phyloP scores from a whole-genome alignment of 2,329 filamentous ascomycete genomes.

The Alternaria triticina region DNA sequence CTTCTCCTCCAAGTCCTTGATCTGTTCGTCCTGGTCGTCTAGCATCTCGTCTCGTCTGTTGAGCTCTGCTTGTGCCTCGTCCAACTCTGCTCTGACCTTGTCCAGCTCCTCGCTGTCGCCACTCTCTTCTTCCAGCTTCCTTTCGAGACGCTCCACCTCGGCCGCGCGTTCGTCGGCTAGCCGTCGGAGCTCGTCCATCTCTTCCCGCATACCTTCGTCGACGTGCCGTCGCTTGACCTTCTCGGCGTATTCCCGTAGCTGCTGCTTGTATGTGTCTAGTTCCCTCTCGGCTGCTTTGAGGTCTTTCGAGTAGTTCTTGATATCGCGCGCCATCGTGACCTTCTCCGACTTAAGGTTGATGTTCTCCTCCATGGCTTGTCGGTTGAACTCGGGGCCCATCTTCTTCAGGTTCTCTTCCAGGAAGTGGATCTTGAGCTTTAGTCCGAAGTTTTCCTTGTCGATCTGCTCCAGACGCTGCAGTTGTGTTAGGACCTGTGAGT shows the following conservation, averaged over 20 bases:
- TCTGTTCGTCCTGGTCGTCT: conserved; percentile 48
- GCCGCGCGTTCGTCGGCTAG: conserved; percentile 52
- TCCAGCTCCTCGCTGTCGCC: conserved; percentile 44
- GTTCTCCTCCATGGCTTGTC: conserved; percentile 89
- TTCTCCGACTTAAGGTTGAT: conserved; percentile 94
- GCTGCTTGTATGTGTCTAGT: conserved; percentile 80
- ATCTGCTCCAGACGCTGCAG: conserved; percentile 83
- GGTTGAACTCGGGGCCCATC: conserved; percentile 86
- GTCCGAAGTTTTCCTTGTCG: conserved; percentile 96
- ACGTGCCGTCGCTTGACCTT: conserved; percentile 77
- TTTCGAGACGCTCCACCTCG: conserved; percentile 45
- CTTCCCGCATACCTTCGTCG: conserved; percentile 71
- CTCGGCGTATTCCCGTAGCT: conserved; percentile 83
- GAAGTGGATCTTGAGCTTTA: conserved; percentile 73
- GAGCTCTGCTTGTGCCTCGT: conserved; percentile 44
- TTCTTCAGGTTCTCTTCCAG: conserved; percentile 89
- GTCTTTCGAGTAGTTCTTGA: conserved; percentile 85
- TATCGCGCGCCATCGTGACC: conserved; percentile 85
- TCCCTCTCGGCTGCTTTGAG: conserved; percentile 83
- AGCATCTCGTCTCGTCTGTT: conserved; percentile 42
- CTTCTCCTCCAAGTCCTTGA: conserved; percentile 43
- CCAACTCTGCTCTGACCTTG: conserved; percentile 44
- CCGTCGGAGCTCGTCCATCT: conserved; percentile 58
- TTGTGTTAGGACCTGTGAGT: conserved; percentile 1
- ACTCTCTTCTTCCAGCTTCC: conserved; percentile 41